Percentiles rank a stretch among this genome's conserved stretches.
These are phyloP conservation scores for Populus euphratica DNA, from an alignment of 345 rosid genomes.

Conservation along the genomic window DNA sequence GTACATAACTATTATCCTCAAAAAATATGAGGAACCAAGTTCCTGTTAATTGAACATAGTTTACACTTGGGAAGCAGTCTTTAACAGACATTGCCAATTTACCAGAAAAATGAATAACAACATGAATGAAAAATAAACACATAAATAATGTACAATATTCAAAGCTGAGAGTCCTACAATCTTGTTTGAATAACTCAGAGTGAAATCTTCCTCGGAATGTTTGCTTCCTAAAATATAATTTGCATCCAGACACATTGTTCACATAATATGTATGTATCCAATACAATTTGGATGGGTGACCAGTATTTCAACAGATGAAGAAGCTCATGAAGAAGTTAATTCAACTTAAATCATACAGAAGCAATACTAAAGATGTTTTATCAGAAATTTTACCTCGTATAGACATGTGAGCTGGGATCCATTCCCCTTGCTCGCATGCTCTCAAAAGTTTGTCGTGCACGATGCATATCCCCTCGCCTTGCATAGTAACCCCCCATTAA, in stretches of 20 bases:
- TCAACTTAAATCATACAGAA: neutral
- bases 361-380: neutral
- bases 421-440: conserved; percentile 90
- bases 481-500: conserved; percentile 94
- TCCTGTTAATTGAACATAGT: neutral
- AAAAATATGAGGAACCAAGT: conserved; percentile 3
- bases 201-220: neutral
- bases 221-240: neutral
- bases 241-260: neutral
- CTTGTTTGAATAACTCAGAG: neutral
- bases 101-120: neutral
- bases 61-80: neutral
- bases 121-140: neutral
- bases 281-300: neutral
- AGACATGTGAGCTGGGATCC: conserved; percentile 82
- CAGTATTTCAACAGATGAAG: conserved; percentile 1
- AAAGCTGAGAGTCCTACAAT: neutral
- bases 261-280: neutral
- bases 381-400: conserved; percentile 57
- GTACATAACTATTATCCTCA: neutral
- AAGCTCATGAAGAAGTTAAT: neutral
- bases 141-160: neutral
- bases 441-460: conserved; percentile 90
- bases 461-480: conserved; percentile 91
- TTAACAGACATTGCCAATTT: conserved; percentile 2